Conservation (phyloP, 768 basidiomycete genomes). For the Naematelia encephala region DNA sequence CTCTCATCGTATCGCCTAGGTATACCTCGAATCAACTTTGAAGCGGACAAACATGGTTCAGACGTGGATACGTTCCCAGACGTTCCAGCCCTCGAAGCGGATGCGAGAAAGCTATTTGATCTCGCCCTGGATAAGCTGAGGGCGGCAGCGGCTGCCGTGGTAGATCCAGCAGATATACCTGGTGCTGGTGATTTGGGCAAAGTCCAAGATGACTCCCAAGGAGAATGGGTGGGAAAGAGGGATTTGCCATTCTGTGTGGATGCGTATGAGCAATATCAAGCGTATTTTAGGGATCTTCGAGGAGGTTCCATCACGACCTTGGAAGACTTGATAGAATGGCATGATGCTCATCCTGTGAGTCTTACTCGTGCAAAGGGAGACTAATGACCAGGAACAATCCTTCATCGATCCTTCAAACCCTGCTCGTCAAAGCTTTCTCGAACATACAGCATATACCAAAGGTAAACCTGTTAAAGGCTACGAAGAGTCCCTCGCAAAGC, state of each 20-base stretch:
- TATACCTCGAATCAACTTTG: not conserved
- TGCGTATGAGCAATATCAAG: not conserved
- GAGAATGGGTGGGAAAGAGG: not conserved
- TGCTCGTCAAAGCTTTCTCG: not conserved
- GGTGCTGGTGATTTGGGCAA: not conserved
- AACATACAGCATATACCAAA: not conserved
- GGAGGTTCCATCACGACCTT: not conserved
- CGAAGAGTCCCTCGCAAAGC: not conserved
- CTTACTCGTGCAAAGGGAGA: not conserved
- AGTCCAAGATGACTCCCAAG: not conserved
- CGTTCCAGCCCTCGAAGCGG: not conserved
- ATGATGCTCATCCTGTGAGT: constrained; percentile 1
- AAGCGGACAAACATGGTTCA: not conserved
- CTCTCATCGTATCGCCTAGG: not conserved
- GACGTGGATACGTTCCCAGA: not conserved
- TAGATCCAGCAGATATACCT: not conserved
- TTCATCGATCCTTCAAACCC: not conserved
- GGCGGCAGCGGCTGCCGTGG: not conserved
- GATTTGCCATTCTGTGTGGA: not conserved
- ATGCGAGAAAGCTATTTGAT: not conserved
- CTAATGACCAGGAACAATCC: not conserved
- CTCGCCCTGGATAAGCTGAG: not conserved
- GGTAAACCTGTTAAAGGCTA: not conserved
- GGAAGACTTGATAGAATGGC: not conserved
- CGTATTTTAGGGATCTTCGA: not conserved